Base-by-base conservation (phyloP, 1,139 yeast genomes). In the Sugiyamaella castrensis region DNA sequence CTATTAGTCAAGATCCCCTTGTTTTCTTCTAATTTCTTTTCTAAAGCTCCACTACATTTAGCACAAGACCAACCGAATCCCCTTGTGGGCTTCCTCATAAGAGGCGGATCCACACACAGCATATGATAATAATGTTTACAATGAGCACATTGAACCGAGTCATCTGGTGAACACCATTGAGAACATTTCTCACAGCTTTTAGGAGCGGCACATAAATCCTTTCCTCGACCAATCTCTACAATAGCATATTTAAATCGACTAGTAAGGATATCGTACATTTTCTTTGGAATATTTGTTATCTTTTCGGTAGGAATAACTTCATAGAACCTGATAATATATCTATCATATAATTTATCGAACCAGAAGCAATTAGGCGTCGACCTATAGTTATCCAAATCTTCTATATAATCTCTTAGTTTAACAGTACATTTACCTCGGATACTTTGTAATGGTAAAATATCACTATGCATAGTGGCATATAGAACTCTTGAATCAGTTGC, bases 31-130 rank as follows among this genome's bases (percentile, higher is more conserved):
- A 61, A 51, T 37, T 52, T 55, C 24, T 56, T 44, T 38, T 60
- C 64, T 8, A 54, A 50, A 1, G 60, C 64, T 12, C 58, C 54
- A 15, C 86, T 76, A 68, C 97, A 89, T 2, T 72, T 66, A 24
- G 88, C 92, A 72, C 97, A 91, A n/a, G 89, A 77, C 97, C 97
- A 91, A 6, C 89, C 87, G 63, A 88, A 86, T 1, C 96, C 96
- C 51, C 95, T 71, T 42, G 88, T 82, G 0, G 96, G 97, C 59
- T 87, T 87, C 57, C 80, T 79, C 47, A 78, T 65, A 39, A 88
- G 67, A 0, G 97, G 97, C 0, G 97, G 96, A 54, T 85, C 89
- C 42, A 91, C 77, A 65, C 98, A 91, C 42, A 79, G 72, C 81
- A 89, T 80, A 69, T 91, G 98, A 58, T 81, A 87, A 55, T 74